phyloP scores from a whole-genome alignment of 2,329 filamentous ascomycete genomes.

The Colletotrichum sp. region DNA sequence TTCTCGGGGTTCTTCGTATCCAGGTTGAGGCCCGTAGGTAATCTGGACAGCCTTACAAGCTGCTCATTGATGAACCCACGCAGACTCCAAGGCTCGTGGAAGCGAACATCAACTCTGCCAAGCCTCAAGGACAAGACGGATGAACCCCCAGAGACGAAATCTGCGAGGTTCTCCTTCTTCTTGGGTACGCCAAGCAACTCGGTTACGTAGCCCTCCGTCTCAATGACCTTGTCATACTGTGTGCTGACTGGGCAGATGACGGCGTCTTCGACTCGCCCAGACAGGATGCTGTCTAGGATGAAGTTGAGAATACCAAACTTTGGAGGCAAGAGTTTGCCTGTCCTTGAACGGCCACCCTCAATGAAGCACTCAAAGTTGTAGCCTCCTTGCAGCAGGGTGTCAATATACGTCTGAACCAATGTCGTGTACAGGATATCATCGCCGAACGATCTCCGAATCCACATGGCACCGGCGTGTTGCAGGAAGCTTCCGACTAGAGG shows the following conservation, averaged over 20 bases:
- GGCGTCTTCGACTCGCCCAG: conserved; percentile 85
- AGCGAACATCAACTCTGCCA: conserved; percentile 91
- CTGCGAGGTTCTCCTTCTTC: conserved; percentile 89
- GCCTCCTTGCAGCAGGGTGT: conserved; percentile 86
- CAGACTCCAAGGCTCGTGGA: conserved; percentile 95
- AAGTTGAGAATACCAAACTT: conserved; percentile 97
- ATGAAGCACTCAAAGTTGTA: conserved; percentile 98
- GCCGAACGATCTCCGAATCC: conserved; percentile 90
- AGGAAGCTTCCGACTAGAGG: conserved; percentile 88
- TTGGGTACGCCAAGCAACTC: conserved; percentile 95
- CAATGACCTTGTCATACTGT: conserved; percentile 98
- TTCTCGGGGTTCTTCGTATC: conserved; percentile 53
- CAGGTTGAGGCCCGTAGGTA: conserved; percentile 52
- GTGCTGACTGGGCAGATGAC: conserved; percentile 96
- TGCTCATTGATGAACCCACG: conserved; percentile 82
- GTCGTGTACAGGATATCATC: conserved; percentile 90
- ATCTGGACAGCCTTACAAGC: conserved; percentile 59
- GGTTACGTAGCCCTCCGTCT: conserved; percentile 95
- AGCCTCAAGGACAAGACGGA: conserved; percentile 88
- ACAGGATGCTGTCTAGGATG: conserved; percentile 87
- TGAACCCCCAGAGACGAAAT: conserved; percentile 84
- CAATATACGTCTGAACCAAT: conserved; percentile 95
- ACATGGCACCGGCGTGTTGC: conserved; percentile 97
- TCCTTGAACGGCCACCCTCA: conserved; percentile 90
- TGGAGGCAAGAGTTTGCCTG: conserved; percentile 89